A percentile compares a stretch with the other conserved stretches of the same genome.
phyloP scores from a whole-genome alignment of 2,329 filamentous ascomycete species.

The Fusarium liriodendri region DNA sequence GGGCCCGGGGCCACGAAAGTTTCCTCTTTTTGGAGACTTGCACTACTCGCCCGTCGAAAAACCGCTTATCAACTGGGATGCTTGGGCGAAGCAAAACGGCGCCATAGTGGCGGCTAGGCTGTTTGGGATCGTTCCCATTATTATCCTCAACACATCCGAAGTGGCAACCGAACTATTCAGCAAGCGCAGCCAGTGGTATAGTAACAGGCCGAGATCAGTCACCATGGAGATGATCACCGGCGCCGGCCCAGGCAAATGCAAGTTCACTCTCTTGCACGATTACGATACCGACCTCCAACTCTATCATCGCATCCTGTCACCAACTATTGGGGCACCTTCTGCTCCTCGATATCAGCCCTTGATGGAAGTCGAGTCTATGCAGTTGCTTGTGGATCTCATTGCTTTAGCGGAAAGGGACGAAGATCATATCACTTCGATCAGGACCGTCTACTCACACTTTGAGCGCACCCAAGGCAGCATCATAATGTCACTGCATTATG shows the following conservation, averaged over 20 bases:
- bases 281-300: constrained; percentile 44
- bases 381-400: background rate
- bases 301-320: constrained; percentile 52
- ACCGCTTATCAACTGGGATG: constrained; percentile 33
- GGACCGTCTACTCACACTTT: background rate
- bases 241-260: constrained; percentile 27
- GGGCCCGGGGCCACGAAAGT: background rate
- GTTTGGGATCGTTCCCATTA: constrained; percentile 34
- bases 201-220: constrained; percentile 34
- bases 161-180: constrained; percentile 34
- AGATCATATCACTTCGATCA: background rate
- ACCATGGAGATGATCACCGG: constrained; percentile 41
- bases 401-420: background rate
- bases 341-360: background rate
- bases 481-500: background rate
- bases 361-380: background rate
- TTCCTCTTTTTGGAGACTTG: background rate
- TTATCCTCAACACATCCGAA: constrained; percentile 33
- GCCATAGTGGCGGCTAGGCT: constrained; percentile 28
- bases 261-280: constrained; percentile 37
- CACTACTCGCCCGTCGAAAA: constrained; percentile 27
- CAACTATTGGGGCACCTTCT: constrained; percentile 37
- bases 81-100: constrained; percentile 28
- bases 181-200: constrained; percentile 35
- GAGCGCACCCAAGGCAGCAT: background rate